Evolutionary conservation across 805 yeast species (phyloP).

Genomic region (Metschnikowia chrysomelidarum): DNA sequence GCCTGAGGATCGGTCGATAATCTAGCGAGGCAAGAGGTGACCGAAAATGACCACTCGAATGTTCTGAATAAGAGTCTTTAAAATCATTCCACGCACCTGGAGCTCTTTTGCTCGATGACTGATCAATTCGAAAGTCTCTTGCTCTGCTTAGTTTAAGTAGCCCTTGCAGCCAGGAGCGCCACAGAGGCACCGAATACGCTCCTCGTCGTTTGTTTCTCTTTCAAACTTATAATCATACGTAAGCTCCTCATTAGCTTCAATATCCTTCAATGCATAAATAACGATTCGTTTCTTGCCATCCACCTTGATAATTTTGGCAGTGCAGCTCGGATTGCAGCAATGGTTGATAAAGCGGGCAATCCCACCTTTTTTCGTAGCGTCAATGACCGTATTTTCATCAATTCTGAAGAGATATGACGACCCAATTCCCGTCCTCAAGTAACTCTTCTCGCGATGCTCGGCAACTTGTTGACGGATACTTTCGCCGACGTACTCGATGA

Average conservation of each 20-base stretch:
- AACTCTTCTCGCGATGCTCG: constrained; percentile 84
- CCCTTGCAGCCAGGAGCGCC: constrained; percentile 97
- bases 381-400: constrained; percentile 92
- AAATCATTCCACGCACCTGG: too few species aligned
- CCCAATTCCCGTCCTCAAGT: constrained; percentile 88
- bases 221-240: constrained; percentile 97
- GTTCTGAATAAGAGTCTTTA: too few species aligned
- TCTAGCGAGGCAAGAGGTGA: too few species aligned
- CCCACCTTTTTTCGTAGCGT: constrained; percentile 96
- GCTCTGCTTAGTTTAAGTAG: constrained; percentile 56
- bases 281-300: constrained; percentile 94
- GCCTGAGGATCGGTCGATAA: too few species aligned
- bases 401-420: constrained; percentile 90
- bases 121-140: too few species aligned
- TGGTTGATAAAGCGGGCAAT: constrained; percentile 96
- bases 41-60: too few species aligned
- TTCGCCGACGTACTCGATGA: constrained; percentile 97
- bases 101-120: too few species aligned
- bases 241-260: constrained; percentile 84
- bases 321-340: constrained; percentile 96
- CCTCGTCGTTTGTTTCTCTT: constrained; percentile 83
- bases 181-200: constrained; percentile 86
- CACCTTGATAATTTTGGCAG: constrained; percentile 93
- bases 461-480: constrained; percentile 91
- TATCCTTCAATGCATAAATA: constrained; percentile 86